Evolutionary conservation across 169 alveolate genomes (phyloP).

Genomic region (Plasmodium knowlesi): DNA sequence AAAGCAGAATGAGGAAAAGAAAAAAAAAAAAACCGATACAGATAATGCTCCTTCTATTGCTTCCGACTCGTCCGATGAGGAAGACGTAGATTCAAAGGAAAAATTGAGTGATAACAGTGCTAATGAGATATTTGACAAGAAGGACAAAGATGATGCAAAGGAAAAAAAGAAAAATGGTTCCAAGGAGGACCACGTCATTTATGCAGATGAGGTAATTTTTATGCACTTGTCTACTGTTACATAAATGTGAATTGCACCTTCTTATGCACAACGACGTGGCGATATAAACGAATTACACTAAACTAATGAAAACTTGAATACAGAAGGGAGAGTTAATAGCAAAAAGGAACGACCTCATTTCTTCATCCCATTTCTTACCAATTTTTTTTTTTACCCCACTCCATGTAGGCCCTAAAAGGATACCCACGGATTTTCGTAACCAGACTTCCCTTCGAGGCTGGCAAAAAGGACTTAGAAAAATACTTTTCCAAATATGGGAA

Average conservation of each 20-base stretch:
- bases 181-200: neutral
- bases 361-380: too few relatives aligned
- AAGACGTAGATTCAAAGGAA: neutral
- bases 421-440: conserved; percentile 81
- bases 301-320: neutral
- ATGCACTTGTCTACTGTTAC: neutral
- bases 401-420: conserved; percentile 12
- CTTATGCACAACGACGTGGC: neutral
- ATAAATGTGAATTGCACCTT: neutral
- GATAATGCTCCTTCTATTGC: neutral
- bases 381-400: neutral
- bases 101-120: neutral
- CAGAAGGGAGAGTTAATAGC: neutral
- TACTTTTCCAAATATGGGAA: conserved; percentile 76
- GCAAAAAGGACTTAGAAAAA: conserved; percentile 80
- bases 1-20: conserved; percentile 18
- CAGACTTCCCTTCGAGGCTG: conserved; percentile 82
- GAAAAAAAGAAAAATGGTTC: neutral
- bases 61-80: neutral
- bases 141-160: neutral
- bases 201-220: neutral
- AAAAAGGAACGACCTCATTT: neutral
- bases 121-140: neutral
- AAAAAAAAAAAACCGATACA: conserved; percentile 11
- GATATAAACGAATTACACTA: neutral